A percentile compares a stretch with the other conserved stretches of the same genome.
phyloP scores from a whole-genome alignment of 2,329 filamentous ascomycete species.

The Bipolaris sorokiniana region DNA sequence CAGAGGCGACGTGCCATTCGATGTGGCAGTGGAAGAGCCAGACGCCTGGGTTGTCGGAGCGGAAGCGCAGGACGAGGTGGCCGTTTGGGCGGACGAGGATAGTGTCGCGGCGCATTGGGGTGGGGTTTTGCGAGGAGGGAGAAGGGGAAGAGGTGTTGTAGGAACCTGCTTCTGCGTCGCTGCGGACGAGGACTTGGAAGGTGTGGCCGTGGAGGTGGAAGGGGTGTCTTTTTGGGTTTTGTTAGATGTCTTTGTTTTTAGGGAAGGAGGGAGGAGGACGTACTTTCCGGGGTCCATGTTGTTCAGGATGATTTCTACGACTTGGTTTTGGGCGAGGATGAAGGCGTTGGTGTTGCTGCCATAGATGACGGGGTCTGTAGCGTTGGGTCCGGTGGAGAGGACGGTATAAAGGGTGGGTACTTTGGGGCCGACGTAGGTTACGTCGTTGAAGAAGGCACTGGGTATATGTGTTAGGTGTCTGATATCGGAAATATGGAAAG shows the following conservation, averaged over 20 bases:
- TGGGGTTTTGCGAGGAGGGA: constrained; percentile 25
- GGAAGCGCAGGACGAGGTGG: constrained; percentile 62
- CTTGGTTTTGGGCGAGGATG: constrained; percentile 68
- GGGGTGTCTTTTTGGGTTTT: constrained; percentile 55
- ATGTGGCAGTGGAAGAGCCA: constrained; percentile 45
- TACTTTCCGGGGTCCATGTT: constrained; percentile 70
- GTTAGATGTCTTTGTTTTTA: neutral
- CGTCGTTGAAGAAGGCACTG: constrained; percentile 68
- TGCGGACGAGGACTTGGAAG: constrained; percentile 47
- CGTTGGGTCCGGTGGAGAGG: constrained; percentile 64
- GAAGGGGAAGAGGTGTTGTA: constrained; percentile 55
- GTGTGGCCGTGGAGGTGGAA: constrained; percentile 70
- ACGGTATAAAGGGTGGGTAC: constrained; percentile 82
- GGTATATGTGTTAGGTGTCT: too few species aligned
- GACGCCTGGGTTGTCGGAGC: constrained; percentile 57
- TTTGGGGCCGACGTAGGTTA: constrained; percentile 75
- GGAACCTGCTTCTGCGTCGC: constrained; percentile 40
- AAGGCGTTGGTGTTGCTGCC: constrained; percentile 63
- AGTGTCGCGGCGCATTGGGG: constrained; percentile 60
- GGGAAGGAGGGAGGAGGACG: neutral
- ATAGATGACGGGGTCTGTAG: constrained; percentile 52
- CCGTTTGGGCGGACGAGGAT: constrained; percentile 61
- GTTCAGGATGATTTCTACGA: constrained; percentile 79
- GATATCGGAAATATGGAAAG: neutral
- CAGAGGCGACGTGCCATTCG: constrained; percentile 53